Percentiles rank a stretch among this genome's conserved stretches.
phyloP scores from a whole-genome alignment of 2,329 filamentous ascomycete species.

The Microascus cirrosus region DNA sequence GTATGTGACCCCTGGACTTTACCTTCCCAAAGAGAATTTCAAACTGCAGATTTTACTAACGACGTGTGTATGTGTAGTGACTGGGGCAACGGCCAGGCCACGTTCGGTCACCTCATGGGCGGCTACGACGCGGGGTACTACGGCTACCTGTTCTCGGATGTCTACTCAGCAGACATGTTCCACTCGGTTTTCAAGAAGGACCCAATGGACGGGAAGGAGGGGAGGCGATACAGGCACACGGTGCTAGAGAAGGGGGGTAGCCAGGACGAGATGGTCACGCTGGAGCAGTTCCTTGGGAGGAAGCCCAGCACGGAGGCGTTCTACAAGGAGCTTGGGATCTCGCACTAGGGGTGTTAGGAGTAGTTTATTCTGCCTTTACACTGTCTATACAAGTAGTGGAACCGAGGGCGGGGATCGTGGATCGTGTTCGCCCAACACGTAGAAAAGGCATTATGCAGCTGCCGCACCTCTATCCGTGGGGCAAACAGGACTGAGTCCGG shows the following conservation, averaged over 20 bases:
- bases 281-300: slow-evolving; percentile 68
- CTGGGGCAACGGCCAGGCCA: slow-evolving; percentile 71
- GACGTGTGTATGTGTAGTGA: slow-evolving; percentile 23
- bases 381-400: background rate
- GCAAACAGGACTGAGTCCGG: too few relatives aligned
- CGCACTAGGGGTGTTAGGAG: background rate
- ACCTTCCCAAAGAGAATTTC: background rate
- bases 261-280: slow-evolving; percentile 69
- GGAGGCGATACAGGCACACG: slow-evolving; percentile 64
- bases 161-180: slow-evolving; percentile 83
- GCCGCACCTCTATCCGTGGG: too few relatives aligned
- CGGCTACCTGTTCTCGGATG: slow-evolving; percentile 61
- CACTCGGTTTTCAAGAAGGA: slow-evolving; percentile 66
- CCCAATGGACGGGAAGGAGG: slow-evolving; percentile 66
- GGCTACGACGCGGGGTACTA: slow-evolving; percentile 84
- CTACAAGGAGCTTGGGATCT: slow-evolving; percentile 60
- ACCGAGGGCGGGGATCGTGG: background rate
- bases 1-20: slow-evolving; percentile 26
- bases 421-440: background rate
- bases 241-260: slow-evolving; percentile 69
- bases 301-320: slow-evolving; percentile 70
- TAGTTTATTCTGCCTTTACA: background rate
- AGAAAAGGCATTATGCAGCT: background rate
- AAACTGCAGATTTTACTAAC: background rate
- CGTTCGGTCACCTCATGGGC: slow-evolving; percentile 72